These are phyloP conservation scores for Pilasporangium apinafurcum DNA, from an alignment of 352 stramenopile genomes.

Conservation along the genomic window DNA sequence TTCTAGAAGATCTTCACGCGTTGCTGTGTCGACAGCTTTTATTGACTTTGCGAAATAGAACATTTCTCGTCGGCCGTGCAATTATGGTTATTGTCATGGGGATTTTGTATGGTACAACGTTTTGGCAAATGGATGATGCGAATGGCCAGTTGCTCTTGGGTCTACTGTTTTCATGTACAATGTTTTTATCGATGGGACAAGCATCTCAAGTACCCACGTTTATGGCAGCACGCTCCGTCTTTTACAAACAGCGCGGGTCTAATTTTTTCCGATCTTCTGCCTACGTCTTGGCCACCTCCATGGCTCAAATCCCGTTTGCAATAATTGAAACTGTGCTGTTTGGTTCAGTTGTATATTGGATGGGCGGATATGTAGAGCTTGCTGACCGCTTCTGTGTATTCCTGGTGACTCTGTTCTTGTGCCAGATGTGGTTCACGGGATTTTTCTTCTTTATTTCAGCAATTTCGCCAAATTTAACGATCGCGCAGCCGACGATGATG, in stretches of 20 bases:
- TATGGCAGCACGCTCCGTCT: constrained; percentile 65
- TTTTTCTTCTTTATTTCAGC: constrained; percentile 67
- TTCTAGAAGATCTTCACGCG: constrained; percentile 30
- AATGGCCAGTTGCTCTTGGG: constrained; percentile 68
- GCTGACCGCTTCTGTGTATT: constrained; percentile 49
- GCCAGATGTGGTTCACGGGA: constrained; percentile 56
- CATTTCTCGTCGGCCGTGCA: constrained; percentile 30
- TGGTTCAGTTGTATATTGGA: constrained; percentile 87
- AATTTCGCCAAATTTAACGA: constrained; percentile 28
- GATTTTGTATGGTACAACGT: constrained; percentile 55
- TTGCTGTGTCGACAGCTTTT: constrained; percentile 57
- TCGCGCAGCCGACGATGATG: constrained; percentile 57
- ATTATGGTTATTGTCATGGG: constrained; percentile 65
- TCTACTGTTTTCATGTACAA: constrained; percentile 82
- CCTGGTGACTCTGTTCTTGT: constrained; percentile 56
- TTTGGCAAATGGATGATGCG: constrained; percentile 49
- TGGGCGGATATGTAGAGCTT: constrained; percentile 66
- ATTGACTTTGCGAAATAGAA: constrained; percentile 53
- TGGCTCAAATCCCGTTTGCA: constrained; percentile 46
- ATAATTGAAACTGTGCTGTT: constrained; percentile 79
- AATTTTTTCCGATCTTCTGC: constrained; percentile 85
- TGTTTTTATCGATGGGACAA: constrained; percentile 82
- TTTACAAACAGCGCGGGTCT: constrained; percentile 86
- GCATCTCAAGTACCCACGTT: constrained; percentile 78
- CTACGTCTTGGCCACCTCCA: constrained; percentile 62